Evolutionary conservation across 768 basidiomycete genomes (phyloP).

Genomic region (Lyophyllum atratum): DNA sequence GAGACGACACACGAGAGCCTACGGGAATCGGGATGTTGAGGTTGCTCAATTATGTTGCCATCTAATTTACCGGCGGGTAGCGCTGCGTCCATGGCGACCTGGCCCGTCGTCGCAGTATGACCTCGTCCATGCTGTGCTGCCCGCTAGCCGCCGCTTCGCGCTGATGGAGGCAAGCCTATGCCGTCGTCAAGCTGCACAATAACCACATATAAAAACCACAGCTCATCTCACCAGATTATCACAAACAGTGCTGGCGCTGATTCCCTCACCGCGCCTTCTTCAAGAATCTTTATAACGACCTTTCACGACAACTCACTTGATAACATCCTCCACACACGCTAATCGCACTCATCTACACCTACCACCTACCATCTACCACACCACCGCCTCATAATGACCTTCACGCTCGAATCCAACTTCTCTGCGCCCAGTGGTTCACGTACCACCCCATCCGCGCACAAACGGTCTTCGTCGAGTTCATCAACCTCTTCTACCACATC

Average conservation of each 20-base stretch:
- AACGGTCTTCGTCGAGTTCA: slow-evolving; percentile 3
- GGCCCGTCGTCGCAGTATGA: neutral
- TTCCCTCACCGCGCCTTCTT: neutral
- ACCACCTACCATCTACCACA: neutral
- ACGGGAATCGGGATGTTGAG: neutral
- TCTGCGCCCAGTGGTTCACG: neutral
- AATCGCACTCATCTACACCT: neutral
- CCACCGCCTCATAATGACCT: neutral
- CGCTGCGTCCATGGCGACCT: neutral
- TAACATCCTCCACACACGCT: neutral
- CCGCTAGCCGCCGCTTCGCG: neutral
- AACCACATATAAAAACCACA: neutral
- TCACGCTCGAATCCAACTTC: slow-evolving; percentile 4
- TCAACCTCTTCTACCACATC: slow-evolving; percentile 12
- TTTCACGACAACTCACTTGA: neutral
- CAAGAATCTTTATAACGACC: slow-evolving; percentile 1
- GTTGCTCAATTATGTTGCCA: neutral
- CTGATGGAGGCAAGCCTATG: neutral
- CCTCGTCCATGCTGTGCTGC: neutral
- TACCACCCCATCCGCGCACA: neutral
- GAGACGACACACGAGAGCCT: neutral
- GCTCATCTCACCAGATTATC: neutral
- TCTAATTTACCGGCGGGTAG: neutral
- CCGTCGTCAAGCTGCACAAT: neutral
- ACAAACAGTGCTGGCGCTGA: slow-evolving; percentile 10